Conservation (phyloP, 495 filamentous ascomycete genomes). For the Sordaria brevicollis region DNA sequence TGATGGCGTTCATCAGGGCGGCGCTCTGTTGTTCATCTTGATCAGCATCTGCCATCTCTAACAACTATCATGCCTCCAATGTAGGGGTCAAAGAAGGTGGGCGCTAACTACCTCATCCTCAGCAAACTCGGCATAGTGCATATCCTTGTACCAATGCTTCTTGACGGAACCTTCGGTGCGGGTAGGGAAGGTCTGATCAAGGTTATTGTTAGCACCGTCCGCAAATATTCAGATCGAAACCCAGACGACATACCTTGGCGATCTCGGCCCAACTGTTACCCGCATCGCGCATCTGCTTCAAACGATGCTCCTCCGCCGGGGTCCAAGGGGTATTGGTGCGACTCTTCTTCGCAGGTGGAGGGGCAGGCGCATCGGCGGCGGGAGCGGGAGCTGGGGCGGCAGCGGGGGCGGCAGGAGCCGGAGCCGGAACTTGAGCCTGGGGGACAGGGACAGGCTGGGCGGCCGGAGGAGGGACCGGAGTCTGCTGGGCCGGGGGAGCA, state of each 20-base stretch:
- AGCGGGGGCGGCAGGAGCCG: constrained; percentile 23
- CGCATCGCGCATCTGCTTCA: constrained; percentile 88
- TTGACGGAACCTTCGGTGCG: constrained; percentile 96
- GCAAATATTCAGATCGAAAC: not conserved
- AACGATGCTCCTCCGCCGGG: constrained; percentile 78
- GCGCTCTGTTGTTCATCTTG: constrained; percentile 46
- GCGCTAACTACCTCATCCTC: constrained; percentile 76
- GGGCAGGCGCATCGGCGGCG: constrained; percentile 24
- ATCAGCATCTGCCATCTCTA: constrained; percentile 18
- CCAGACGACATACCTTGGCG: constrained; percentile 58
- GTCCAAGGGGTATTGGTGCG: constrained; percentile 98
- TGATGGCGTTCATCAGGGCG: constrained; percentile 85
- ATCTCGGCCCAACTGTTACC: constrained; percentile 96
- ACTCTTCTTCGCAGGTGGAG: constrained; percentile 74
- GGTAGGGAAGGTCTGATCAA: constrained; percentile 68
- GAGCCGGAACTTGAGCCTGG: constrained; percentile 5
- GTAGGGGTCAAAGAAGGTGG: not conserved
- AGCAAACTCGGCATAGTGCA: constrained; percentile 98
- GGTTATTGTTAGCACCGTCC: constrained; percentile 15
- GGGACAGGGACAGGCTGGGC: constrained; percentile 15
- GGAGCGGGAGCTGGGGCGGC: constrained; percentile 22
- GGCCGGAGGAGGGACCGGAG: constrained; percentile 6
- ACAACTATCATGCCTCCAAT: not conserved
- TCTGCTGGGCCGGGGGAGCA: constrained; percentile 12
- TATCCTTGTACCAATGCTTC: constrained; percentile 99